phyloP scores from a whole-genome alignment of 129 eudicot species.

The Flaveria trinervia region DNA sequence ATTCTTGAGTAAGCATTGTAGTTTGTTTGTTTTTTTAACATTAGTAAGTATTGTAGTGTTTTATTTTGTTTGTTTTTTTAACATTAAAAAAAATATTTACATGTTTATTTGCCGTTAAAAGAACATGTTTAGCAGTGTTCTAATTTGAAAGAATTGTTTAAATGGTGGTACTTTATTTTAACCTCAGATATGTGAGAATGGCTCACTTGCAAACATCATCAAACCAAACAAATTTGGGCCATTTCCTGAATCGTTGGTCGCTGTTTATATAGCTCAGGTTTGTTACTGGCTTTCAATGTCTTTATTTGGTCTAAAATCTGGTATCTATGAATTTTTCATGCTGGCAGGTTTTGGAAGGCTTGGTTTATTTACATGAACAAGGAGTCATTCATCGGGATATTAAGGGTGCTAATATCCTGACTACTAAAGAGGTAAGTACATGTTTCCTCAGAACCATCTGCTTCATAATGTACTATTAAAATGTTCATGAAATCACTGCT shows the following conservation, averaged over 20 bases:
- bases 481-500: neutral
- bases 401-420: conserved; percentile 98
- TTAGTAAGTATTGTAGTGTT: conserved; percentile 49
- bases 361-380: conserved; percentile 96
- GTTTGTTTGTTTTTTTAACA: neutral
- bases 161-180: conserved; percentile 17
- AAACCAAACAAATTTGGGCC: conserved; percentile 98
- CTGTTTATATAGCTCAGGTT: conserved; percentile 96
- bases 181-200: conserved; percentile 88
- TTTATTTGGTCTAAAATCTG: neutral
- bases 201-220: conserved; percentile 93
- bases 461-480: neutral
- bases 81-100: neutral
- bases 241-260: conserved; percentile 91
- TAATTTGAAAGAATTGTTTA: conserved; percentile 16
- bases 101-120: no score
- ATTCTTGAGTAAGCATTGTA: conserved; percentile 86
- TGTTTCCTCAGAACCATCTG: neutral
- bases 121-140: conserved; percentile 8
- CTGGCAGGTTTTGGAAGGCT: conserved; percentile 85
- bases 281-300: conserved; percentile 27
- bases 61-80: neutral
- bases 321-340: conserved; percentile 15
- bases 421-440: conserved; percentile 81
- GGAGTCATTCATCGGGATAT: conserved; percentile 99